Conservation (phyloP, 495 filamentous ascomycete genomes). For the Podospora didyma region DNA sequence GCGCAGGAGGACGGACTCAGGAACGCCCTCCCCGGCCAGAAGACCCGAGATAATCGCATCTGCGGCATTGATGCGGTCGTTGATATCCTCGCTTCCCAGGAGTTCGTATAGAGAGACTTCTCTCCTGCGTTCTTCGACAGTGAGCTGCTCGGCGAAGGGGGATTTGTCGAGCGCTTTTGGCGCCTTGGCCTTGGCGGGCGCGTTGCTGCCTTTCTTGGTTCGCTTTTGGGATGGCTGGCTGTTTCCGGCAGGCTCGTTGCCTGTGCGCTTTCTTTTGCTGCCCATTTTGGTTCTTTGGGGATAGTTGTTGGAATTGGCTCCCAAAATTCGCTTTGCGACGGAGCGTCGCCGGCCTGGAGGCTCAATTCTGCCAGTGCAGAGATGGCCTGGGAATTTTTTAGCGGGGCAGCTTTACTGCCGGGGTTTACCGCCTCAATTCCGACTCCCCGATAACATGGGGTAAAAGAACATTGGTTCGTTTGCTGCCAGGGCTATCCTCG, state of each 20-base stretch:
- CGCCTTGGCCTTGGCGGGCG: conserved; percentile 22
- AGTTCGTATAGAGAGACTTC: conserved; percentile 50
- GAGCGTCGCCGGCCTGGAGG: neutral
- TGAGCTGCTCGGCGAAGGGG: conserved; percentile 41
- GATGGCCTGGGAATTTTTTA: neutral
- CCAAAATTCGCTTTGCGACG: neutral
- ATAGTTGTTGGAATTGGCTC: neutral
- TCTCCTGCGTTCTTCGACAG: conserved; percentile 38
- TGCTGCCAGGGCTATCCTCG: too few species aligned
- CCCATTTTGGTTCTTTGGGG: conserved; percentile 23
- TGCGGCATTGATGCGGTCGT: conserved; percentile 48
- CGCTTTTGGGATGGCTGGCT: conserved; percentile 38
- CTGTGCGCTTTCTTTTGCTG: conserved; percentile 41
- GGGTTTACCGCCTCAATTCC: neutral
- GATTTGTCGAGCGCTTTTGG: conserved; percentile 33
- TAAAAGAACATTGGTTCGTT: neutral
- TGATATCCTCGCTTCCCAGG: conserved; percentile 46
- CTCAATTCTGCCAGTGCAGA: neutral
- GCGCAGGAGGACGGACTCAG: conserved; percentile 43
- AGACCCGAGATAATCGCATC: conserved; percentile 46
- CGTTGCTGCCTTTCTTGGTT: conserved; percentile 36
- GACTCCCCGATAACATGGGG: neutral
- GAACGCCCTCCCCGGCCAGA: conserved; percentile 31
- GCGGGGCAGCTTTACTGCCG: conserved; percentile 6
- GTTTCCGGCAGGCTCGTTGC: conserved; percentile 30